Percentiles rank a stretch among this genome's conserved stretches.
These are phyloP conservation scores for Suhomyces tanzawaensis DNA, from an alignment of 805 yeast species.

Conservation along the genomic window DNA sequence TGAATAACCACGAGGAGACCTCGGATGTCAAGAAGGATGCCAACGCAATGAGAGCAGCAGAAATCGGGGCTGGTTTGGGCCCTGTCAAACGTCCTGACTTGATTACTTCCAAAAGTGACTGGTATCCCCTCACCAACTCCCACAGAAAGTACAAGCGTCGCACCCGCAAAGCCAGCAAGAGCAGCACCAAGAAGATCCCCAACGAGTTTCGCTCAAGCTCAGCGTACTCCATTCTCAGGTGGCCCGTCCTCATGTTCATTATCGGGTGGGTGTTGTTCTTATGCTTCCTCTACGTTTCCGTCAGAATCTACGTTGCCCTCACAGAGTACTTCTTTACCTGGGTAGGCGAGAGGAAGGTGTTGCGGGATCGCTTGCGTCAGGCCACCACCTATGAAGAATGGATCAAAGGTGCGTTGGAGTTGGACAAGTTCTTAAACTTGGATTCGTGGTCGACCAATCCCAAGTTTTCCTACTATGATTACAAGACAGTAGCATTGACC, in stretches of 20 bases:
- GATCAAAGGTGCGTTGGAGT: slow-evolving; percentile 52
- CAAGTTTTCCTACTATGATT: slow-evolving; percentile 65
- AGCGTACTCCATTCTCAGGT: slow-evolving; percentile 48
- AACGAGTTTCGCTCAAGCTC: slow-evolving; percentile 39
- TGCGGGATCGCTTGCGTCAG: slow-evolving; percentile 49
- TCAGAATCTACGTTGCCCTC: slow-evolving; percentile 60
- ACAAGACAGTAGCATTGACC: slow-evolving; percentile 52
- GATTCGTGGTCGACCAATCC: slow-evolving; percentile 64
- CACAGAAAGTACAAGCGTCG: background rate
- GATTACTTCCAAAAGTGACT: slow-evolving; percentile 24
- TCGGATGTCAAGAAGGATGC: slow-evolving; percentile 1
- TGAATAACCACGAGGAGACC: background rate
- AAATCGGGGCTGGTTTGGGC: background rate
- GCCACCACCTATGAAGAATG: slow-evolving; percentile 60
- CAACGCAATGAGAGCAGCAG: background rate
- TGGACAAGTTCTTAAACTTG: slow-evolving; percentile 59
- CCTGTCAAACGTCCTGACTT: slow-evolving; percentile 14
- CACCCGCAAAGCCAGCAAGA: background rate
- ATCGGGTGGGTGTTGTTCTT: slow-evolving; percentile 54
- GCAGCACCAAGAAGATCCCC: background rate
- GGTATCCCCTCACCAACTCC: slow-evolving; percentile 23
- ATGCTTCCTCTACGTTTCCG: slow-evolving; percentile 46
- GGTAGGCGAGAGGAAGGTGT: slow-evolving; percentile 52
- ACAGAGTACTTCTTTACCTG: slow-evolving; percentile 60
- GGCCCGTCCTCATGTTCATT: slow-evolving; percentile 59